phyloP scores from a whole-genome alignment of 306 rosid species.

The Trichosanthes cucumerina region DNA sequence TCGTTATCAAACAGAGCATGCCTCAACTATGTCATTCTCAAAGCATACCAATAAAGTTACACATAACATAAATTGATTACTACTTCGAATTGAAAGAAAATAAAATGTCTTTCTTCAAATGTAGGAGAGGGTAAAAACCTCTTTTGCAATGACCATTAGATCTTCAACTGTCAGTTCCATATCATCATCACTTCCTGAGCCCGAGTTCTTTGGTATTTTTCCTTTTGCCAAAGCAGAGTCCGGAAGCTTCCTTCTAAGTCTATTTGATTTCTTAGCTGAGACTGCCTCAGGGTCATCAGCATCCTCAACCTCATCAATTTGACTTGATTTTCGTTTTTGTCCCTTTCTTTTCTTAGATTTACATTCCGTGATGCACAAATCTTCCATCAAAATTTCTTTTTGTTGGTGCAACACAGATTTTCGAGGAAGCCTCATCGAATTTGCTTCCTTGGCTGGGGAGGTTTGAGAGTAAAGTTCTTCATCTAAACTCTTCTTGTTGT shows the following conservation, averaged over 20 bases:
- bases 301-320: constrained; percentile 9
- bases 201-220: constrained; percentile 17
- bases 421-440: neutral
- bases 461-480: constrained; percentile 16
- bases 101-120: neutral
- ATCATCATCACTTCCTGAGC: constrained; percentile 26
- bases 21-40: neutral
- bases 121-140: constrained; percentile 37
- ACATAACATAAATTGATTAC: neutral
- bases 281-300: constrained; percentile 9
- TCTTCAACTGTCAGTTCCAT: constrained; percentile 60
- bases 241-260: constrained; percentile 12
- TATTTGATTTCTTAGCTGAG: constrained; percentile 23
- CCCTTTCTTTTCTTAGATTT: constrained; percentile 25
- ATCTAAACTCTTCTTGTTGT: constrained; percentile 10
- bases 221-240: constrained; percentile 21
- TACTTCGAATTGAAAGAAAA: constrained; percentile 5
- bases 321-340: constrained; percentile 17
- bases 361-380: constrained; percentile 17
- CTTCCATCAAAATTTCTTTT: constrained; percentile 23
- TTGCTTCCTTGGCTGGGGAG: constrained; percentile 9
- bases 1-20: no score
- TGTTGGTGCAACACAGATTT: constrained; percentile 11
- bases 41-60: neutral
- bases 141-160: constrained; percentile 56